Conservation (phyloP, 305 asterid genomes). For the Euphrasia arctica region DNA sequence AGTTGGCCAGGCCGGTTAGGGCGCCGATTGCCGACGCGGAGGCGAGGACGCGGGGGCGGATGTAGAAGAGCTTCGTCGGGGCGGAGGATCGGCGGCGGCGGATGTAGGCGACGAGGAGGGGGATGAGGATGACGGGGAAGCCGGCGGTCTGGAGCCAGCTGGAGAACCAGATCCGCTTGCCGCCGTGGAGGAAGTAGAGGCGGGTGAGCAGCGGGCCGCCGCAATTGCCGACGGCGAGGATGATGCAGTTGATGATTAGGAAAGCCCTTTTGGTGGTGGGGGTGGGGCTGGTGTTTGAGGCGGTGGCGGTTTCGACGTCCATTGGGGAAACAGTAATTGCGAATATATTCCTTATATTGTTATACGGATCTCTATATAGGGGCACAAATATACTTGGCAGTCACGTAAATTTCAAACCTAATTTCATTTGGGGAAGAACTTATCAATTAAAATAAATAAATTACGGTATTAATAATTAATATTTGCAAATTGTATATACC, state of each 20-base stretch:
- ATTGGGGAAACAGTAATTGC: too few species aligned
- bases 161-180: conserved; percentile 54
- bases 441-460: too few species aligned
- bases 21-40: conserved; percentile 42
- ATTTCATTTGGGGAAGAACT: too few species aligned
- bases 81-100: conserved; percentile 34
- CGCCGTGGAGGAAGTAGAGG: conserved; percentile 69
- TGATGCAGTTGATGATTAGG: conserved; percentile 36
- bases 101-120: conserved; percentile 40
- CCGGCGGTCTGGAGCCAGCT: conserved; percentile 52
- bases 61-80: conserved; percentile 23
- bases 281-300: background rate
- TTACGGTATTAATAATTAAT: too few species aligned
- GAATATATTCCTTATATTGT: too few species aligned
- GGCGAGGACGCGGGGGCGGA: conserved; percentile 31
- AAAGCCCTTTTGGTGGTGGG: conserved; percentile 28
- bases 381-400: too few species aligned
- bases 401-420: too few species aligned
- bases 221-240: conserved; percentile 56
- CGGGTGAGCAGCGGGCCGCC: conserved; percentile 63
- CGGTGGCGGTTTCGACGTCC: conserved; percentile 7
- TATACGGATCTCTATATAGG: too few species aligned
- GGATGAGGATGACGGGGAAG: conserved; percentile 49
- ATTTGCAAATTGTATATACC: too few species aligned
- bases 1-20: conserved; percentile 46